These are phyloP conservation scores for Apiotrichum gracile DNA, from an alignment of 1,284 basidiomycete genomes.

Conservation along the genomic window DNA sequence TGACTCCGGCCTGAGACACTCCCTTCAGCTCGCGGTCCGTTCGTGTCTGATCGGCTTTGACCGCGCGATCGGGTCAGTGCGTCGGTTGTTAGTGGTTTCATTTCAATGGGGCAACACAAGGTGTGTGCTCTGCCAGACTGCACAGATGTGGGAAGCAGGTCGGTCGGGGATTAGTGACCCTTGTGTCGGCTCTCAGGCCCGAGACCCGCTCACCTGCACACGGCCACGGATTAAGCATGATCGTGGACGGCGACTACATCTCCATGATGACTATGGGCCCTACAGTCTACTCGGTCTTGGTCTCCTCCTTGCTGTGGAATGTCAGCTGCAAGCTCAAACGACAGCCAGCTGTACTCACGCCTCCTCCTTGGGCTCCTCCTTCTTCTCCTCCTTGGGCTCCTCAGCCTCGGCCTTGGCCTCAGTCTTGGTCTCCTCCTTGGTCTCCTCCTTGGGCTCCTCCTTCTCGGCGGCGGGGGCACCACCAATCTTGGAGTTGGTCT, in stretches of 20 bases:
- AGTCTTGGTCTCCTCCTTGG: conserved; percentile 28
- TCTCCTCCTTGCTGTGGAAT: conserved; percentile 5
- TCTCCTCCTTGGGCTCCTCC: conserved; percentile 37
- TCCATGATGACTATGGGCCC: conserved; percentile 1
- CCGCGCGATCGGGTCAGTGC: too few species aligned
- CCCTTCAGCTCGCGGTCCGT: too few species aligned
- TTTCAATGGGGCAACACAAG: too few species aligned
- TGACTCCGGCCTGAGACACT: too few species aligned
- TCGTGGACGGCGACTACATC: conserved; percentile 2
- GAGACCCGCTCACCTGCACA: too few species aligned
- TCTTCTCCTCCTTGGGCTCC: conserved; percentile 18
- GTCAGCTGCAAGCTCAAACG: background rate
- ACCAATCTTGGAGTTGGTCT: conserved; percentile 53
- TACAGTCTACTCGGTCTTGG: conserved; percentile 4
- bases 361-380: conserved; percentile 25
- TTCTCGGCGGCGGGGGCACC: conserved; percentile 40
- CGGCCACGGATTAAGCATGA: background rate
- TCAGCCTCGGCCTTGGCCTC: conserved; percentile 15
- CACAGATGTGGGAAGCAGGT: too few species aligned
- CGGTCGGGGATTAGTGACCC: too few species aligned
- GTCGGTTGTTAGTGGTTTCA: too few species aligned
- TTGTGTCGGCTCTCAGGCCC: too few species aligned
- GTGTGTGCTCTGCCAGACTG: background rate
- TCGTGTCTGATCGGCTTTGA: too few species aligned
- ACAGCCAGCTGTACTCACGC: conserved; percentile 4